Base-by-base conservation (phyloP, 345 rosid species). In the Jatropha curcas region DNA sequence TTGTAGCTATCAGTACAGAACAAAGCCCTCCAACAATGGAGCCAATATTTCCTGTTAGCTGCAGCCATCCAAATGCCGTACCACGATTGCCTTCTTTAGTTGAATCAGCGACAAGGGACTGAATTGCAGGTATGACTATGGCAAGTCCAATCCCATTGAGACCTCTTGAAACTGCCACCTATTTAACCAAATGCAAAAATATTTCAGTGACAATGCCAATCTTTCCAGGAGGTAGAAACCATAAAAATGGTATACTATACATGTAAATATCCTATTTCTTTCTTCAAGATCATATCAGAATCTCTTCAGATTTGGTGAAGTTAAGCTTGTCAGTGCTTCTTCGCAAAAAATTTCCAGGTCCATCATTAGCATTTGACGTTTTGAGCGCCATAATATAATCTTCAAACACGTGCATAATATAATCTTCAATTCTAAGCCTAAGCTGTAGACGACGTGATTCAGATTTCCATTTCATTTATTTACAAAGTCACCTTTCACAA, bases 91-190 rank as follows among this genome's bases (percentile, higher is more conserved):
- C 78, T 4, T 93, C 97, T 35, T 90, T 84, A 0, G 98, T 91
- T 45, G 93, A 88, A 74, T 93, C 97, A 25, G 93, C 98, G 0
- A 89, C 87, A 50, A 88, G 83, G 14, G 92, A 94, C 68, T 86
- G 94, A 55, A 94, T 90, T 31, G 98, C 94, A 13, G 98, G 98
- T 46, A 82, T 82, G 35, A 90, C 96, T n/a, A 92, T 72, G 4
- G 97, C 97, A 62, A 89, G 94, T 48, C 97, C 98, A 61, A 92
- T 81, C 45, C 98, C 97, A 82, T 92, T 94, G 50, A 94, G 51
- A 71, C 92, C 96, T 86, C 98, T 86, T 11, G 96, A 94, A 35
- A 88, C 69, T 14, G 98, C 97, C 24, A 92, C 96, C 98, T 92
- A 73, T 73, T 73, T 58, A 71, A 70, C 9, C 64, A 46, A 69